Evolutionary conservation across 306 rosid species (phyloP).

Genomic region (Rosa rugosa): DNA sequence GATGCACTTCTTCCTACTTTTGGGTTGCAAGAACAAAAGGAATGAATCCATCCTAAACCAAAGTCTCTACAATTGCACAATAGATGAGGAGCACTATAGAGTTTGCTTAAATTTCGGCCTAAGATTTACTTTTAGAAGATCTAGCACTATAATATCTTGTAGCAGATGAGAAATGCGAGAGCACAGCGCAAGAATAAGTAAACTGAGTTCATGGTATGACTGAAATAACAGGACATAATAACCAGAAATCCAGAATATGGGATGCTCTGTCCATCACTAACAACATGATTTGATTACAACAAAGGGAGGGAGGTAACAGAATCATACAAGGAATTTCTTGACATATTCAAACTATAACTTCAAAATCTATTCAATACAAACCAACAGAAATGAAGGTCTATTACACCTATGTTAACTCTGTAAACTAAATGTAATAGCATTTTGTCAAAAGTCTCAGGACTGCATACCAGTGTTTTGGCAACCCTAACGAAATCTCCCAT

Average conservation of each 20-base stretch:
- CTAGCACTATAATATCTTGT: background rate
- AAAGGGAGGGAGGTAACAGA: background rate
- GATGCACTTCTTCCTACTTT: background rate
- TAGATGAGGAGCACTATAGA: background rate
- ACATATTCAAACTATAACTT: slow-evolving; percentile 1
- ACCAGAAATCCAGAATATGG: background rate
- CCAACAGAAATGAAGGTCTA: background rate
- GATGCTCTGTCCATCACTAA: background rate
- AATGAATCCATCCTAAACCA: background rate
- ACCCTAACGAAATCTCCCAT: background rate
- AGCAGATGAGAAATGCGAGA: background rate
- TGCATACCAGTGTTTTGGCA: background rate
- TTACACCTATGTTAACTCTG: background rate
- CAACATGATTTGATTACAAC: background rate
- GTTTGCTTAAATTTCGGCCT: background rate
- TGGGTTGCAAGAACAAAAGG: background rate
- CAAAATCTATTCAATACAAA: background rate
- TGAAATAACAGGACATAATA: background rate
- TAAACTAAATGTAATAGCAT: background rate
- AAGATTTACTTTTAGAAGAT: background rate
- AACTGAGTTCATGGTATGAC: background rate
- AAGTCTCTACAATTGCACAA: background rate
- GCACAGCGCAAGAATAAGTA: background rate
- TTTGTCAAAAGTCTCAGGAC: background rate
- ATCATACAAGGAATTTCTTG: background rate